phyloP scores from a whole-genome alignment of 768 basidiomycete species.

The Boletus sensibilis region DNA sequence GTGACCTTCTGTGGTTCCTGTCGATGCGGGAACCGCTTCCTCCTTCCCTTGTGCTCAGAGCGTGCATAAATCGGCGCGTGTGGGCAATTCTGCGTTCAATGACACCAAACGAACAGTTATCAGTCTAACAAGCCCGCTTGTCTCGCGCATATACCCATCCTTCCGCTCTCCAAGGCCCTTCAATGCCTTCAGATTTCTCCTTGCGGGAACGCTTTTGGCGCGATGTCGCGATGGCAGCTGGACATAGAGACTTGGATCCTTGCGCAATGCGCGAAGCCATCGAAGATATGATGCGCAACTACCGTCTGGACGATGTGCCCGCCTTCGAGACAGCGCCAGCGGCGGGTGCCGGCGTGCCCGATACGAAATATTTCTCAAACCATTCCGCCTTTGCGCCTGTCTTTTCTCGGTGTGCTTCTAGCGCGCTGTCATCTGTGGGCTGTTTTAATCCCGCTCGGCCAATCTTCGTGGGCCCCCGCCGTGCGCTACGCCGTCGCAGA shows the following conservation, averaged over 20 bases:
- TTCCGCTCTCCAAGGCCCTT: not conserved
- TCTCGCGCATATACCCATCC: slow-evolving; percentile 6
- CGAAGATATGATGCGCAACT: slow-evolving; percentile 24
- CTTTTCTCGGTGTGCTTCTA: slow-evolving; percentile 7
- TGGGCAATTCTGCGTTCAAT: not conserved
- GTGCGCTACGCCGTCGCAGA: slow-evolving; percentile 6
- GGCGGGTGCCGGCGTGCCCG: not conserved
- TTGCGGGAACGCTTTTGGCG: slow-evolving; percentile 28
- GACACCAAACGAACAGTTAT: not conserved
- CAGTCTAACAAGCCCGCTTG: not conserved
- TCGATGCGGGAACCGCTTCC: not conserved
- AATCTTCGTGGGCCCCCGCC: slow-evolving; percentile 13
- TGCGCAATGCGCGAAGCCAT: slow-evolving; percentile 18
- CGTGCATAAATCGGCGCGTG: slow-evolving; percentile 6
- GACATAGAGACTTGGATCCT: slow-evolving; percentile 11
- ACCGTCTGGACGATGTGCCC: slow-evolving; percentile 21
- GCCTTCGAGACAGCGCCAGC: slow-evolving; percentile 6
- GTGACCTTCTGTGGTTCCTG: not conserved
- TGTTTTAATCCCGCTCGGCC: slow-evolving; percentile 10
- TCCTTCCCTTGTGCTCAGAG: slow-evolving; percentile 4
- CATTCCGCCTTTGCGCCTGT: slow-evolving; percentile 23
- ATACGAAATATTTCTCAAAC: slow-evolving; percentile 9
- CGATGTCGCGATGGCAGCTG: slow-evolving; percentile 16
- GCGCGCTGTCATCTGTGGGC: not conserved
- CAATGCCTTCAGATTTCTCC: slow-evolving; percentile 15